Evolutionary conservation across 2,329 filamentous ascomycete species (phyloP).

Genomic region (Mollisiaceae sp.): DNA sequence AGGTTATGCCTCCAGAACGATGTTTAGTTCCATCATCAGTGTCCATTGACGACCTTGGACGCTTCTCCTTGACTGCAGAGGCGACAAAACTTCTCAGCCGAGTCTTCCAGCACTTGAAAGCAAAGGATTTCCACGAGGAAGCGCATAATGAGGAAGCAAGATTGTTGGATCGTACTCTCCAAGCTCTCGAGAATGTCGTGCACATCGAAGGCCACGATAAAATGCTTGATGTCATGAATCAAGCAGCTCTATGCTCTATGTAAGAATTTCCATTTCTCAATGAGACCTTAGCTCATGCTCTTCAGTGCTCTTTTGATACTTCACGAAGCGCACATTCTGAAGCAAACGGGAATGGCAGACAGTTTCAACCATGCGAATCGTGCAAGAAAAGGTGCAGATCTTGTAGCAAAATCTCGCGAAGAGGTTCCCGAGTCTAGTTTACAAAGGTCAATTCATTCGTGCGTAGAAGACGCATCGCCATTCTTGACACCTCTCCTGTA

Average conservation of each 20-base stretch:
- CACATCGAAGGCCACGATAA: constrained; percentile 23
- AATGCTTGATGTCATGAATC: constrained; percentile 27
- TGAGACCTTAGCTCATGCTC: background rate
- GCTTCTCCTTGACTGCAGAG: constrained; percentile 54
- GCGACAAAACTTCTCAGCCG: constrained; percentile 41
- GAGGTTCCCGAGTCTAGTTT: background rate
- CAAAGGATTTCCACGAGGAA: background rate
- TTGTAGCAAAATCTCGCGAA: constrained; percentile 8
- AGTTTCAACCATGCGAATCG: constrained; percentile 18
- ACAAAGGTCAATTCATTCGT: constrained; percentile 14
- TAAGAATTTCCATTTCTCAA: constrained; percentile 8
- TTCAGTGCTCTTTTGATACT: constrained; percentile 24
- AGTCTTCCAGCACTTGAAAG: constrained; percentile 36
- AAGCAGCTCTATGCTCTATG: constrained; percentile 26
- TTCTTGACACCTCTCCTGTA: constrained; percentile 26
- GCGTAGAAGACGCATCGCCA: constrained; percentile 25
- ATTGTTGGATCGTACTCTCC: constrained; percentile 24
- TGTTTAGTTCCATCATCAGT: constrained; percentile 10
- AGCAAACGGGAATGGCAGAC: constrained; percentile 1
- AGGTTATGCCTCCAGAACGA: constrained; percentile 27
- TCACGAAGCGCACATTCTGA: constrained; percentile 26
- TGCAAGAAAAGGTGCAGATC: background rate
- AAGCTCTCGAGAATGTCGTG: constrained; percentile 19
- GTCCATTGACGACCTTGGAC: constrained; percentile 41
- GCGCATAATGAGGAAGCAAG: constrained; percentile 26